phyloP scores from a whole-genome alignment of 1,139 yeast species.

The Debaryomycetaceae sp. region DNA sequence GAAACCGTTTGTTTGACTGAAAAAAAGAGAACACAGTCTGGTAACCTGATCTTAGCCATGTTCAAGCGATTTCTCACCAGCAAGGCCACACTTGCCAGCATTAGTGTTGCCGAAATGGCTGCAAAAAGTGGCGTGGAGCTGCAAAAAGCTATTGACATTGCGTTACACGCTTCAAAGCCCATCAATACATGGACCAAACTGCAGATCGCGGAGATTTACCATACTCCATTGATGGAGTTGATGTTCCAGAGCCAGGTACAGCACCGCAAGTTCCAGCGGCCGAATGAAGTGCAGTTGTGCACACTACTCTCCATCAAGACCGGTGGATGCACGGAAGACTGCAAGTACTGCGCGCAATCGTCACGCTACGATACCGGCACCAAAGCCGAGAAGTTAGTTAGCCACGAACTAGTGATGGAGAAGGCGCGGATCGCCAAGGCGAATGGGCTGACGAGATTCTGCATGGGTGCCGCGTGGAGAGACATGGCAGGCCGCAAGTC shows the following conservation, averaged over 20 bases:
- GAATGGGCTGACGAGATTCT: slow-evolving; percentile 68
- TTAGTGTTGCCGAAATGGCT: background rate
- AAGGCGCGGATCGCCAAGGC: slow-evolving; percentile 57
- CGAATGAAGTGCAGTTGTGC: slow-evolving; percentile 63
- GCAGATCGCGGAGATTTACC: slow-evolving; percentile 48
- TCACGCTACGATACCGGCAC: slow-evolving; percentile 58
- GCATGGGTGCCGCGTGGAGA: slow-evolving; percentile 88
- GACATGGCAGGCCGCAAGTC: slow-evolving; percentile 73
- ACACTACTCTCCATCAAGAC: slow-evolving; percentile 65
- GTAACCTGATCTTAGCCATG: background rate
- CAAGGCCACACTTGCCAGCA: background rate
- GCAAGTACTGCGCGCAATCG: slow-evolving; percentile 75
- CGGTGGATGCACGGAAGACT: slow-evolving; percentile 78
- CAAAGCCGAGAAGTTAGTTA: slow-evolving; percentile 54
- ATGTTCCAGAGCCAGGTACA: slow-evolving; percentile 52
- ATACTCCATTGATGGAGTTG: slow-evolving; percentile 57
- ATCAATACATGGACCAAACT: slow-evolving; percentile 48
- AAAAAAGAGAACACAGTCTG: slow-evolving; percentile 2
- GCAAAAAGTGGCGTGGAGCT: no score
- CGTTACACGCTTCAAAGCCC: slow-evolving; percentile 17
- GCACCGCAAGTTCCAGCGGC: slow-evolving; percentile 59
- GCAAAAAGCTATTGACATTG: slow-evolving; percentile 6
- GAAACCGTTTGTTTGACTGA: no score
- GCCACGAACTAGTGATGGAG: slow-evolving; percentile 48
- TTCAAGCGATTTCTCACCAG: no score